Evolutionary conservation across 2,329 filamentous ascomycete genomes (phyloP), one percentile per base, ranked within the genome.

Genomic region (Calonectria honghensis): DNA sequence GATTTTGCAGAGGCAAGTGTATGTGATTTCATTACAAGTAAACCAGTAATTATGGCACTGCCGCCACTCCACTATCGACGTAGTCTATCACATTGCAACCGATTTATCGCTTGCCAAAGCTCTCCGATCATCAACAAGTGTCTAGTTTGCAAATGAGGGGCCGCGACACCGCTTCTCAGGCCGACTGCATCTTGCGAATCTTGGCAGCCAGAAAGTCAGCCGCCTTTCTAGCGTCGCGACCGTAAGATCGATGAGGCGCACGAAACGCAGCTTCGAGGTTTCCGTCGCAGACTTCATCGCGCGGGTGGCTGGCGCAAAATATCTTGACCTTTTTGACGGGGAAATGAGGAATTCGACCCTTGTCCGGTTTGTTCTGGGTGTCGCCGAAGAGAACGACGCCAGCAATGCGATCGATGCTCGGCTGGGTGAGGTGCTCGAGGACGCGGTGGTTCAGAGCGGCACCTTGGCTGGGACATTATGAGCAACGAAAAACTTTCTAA

Each of bases 241-340:
- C 66, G 20, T 68, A 68, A 1, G 66, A 68, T 16, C 45, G 27
- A 32, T 68, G 66, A 2, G 66, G 66, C 7, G 66, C 32, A 6
- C 37, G 35, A 16, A n/a, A 45, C 11, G 66, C 66, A 11, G 66
- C 66, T 18, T 37, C 31, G 37, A 68, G n/a, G 29, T 45, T 52
- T 57, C 66, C 66, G 31, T 68, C 66, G n/a, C 66, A 68, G 6
- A 68, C 66, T 14, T 37, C 37, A 11, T 68, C 66, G 13, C 66
- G 66, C 11, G 66, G 66, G 27, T 59, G 37, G 1, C 18, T 39
- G 6, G 51, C 66, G 9, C 66, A 68, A 24, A 59, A 57, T 18
- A 68, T 68, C 35, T 59, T 57, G 6, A 45, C 20, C 51, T 68
- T 68, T 16, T 68, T 41, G 24, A 52, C 35, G 6, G 66, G 51